Conservation (phyloP, 75 land plant species). For the Selaginella tamariscina region DNA sequence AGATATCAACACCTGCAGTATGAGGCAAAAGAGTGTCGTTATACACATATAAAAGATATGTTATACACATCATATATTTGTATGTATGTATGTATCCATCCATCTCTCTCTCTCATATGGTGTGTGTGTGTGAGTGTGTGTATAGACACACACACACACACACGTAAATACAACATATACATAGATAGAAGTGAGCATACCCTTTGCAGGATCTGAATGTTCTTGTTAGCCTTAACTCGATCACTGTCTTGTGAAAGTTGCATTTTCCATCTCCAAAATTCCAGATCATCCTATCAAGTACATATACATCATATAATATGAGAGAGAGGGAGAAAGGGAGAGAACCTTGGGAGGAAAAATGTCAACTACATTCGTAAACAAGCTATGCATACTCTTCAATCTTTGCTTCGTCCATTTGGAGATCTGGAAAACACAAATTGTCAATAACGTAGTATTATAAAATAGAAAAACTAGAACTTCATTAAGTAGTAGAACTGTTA, state of each 20-base stretch:
- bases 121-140: no score
- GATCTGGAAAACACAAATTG: no score
- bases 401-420: no score
- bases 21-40: no score
- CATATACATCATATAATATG: background rate
- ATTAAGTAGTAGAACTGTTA: no score
- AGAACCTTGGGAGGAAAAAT: slow-evolving; percentile 33
- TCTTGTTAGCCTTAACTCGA: slow-evolving; percentile 13
- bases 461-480: no score
- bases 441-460: no score
- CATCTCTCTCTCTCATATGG: no score
- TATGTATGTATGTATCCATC: no score
- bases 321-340: background rate
- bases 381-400: slow-evolving; percentile 20
- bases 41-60: no score
- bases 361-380: slow-evolving; percentile 21
- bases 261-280: slow-evolving; percentile 20
- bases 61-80: no score
- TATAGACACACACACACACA: no score
- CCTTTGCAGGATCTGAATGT: slow-evolving; percentile 22
- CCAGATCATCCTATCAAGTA: background rate
- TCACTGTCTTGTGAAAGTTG: slow-evolving; percentile 23
- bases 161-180: background rate
- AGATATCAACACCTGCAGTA: background rate
- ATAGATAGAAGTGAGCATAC: slow-evolving; percentile 9